Conservation (phyloP, 768 basidiomycete genomes). For the Agrocybe praecox region DNA sequence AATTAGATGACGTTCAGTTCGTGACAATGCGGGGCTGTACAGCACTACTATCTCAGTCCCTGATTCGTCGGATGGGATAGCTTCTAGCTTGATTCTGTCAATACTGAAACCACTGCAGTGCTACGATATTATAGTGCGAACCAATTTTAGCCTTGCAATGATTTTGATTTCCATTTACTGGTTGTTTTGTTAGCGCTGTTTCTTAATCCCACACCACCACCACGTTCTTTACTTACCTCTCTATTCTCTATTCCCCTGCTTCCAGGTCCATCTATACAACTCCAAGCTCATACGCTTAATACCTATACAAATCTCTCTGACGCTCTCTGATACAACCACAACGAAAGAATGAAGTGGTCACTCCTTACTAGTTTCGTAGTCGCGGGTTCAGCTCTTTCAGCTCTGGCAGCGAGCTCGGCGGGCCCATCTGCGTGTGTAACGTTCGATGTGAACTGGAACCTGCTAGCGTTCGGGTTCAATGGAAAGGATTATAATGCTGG, state of each 20-base stretch:
- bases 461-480: slow-evolving; percentile 83
- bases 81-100: no score
- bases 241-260: slow-evolving; percentile 2
- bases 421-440: slow-evolving; percentile 57
- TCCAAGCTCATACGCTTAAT: no score
- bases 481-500: slow-evolving; percentile 87
- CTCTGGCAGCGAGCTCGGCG: slow-evolving; percentile 16
- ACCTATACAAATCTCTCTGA: no score
- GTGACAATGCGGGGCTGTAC: no score
- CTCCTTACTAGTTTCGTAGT: slow-evolving; percentile 19
- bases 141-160: no score
- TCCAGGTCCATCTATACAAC: not conserved
- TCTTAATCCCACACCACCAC: not conserved
- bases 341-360: slow-evolving; percentile 22
- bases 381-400: slow-evolving; percentile 15
- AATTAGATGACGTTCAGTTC: no score
- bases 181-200: no score
- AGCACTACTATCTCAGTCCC: no score
- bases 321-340: no score
- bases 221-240: not conserved
- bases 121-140: no score
- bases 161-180: not conserved
- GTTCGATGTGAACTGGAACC: slow-evolving; percentile 81
- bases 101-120: no score
- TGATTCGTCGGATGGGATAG: no score